Conservation (phyloP, 1,284 basidiomycete species). For the Bjerkandera adusta region DNA sequence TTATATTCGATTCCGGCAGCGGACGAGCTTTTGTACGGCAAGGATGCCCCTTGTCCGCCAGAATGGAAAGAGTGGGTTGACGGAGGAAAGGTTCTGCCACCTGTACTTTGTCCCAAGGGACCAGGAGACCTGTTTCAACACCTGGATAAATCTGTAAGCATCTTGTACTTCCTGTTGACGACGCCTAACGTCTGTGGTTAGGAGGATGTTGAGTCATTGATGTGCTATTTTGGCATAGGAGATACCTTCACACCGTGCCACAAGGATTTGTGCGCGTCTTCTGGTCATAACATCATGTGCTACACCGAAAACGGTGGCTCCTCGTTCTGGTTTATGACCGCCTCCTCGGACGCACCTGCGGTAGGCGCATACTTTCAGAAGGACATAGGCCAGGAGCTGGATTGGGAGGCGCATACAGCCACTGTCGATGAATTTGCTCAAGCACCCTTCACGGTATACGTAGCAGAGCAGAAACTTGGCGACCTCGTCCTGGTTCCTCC, state of each 20-base stretch:
- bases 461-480: constrained; percentile 67
- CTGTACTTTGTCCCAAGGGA: constrained; percentile 44
- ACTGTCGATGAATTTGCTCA: constrained; percentile 59
- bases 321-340: constrained; percentile 83
- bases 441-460: constrained; percentile 65
- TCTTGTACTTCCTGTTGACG: neutral
- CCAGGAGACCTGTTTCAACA: constrained; percentile 54
- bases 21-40: constrained; percentile 62
- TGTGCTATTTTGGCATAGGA: constrained; percentile 77
- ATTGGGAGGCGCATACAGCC: constrained; percentile 65
- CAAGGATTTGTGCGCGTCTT: constrained; percentile 77
- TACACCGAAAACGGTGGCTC: constrained; percentile 66
- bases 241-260: constrained; percentile 77
- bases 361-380: constrained; percentile 59
- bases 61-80: constrained; percentile 62
- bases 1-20: constrained; percentile 39
- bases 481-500: constrained; percentile 80
- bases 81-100: constrained; percentile 43
- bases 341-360: constrained; percentile 45
- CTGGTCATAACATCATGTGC: constrained; percentile 80
- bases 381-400: constrained; percentile 55
- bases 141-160: constrained; percentile 44
- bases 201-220: constrained; percentile 66
- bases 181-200: constrained; percentile 21
- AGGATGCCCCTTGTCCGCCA: constrained; percentile 65